Percentiles rank a stretch among this genome's conserved stretches.
Evolutionary conservation across 2,329 filamentous ascomycete species (phyloP).

Genomic region (Penicillium sclerotigenum): DNA sequence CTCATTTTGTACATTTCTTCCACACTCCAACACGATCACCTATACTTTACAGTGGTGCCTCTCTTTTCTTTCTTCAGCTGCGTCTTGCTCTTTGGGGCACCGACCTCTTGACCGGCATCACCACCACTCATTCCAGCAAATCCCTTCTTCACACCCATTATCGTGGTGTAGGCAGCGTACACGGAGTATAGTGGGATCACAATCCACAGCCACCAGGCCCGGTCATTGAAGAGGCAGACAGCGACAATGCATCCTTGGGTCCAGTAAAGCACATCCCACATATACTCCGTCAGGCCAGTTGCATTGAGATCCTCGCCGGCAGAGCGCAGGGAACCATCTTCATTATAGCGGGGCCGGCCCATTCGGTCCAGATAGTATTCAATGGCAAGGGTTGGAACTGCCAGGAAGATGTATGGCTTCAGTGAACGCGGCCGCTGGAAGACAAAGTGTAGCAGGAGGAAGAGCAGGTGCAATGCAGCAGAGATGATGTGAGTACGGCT

Average conservation of each 20-base stretch:
- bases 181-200: slow-evolving; percentile 49
- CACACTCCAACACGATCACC: slow-evolving; percentile 27
- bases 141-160: slow-evolving; percentile 47
- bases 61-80: slow-evolving; percentile 55
- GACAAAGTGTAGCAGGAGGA: slow-evolving; percentile 67
- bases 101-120: slow-evolving; percentile 18
- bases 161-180: slow-evolving; percentile 47
- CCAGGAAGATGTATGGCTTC: slow-evolving; percentile 68
- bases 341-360: slow-evolving; percentile 71
- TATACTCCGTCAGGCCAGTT: slow-evolving; percentile 88
- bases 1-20: slow-evolving; percentile 9
- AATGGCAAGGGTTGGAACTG: slow-evolving; percentile 70
- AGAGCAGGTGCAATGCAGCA: slow-evolving; percentile 67
- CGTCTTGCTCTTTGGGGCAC: slow-evolving; percentile 46
- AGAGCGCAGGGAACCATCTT: slow-evolving; percentile 64
- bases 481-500: slow-evolving; percentile 79
- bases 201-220: slow-evolving; percentile 65
- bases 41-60: slow-evolving; percentile 44
- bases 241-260: slow-evolving; percentile 75
- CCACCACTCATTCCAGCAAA: slow-evolving; percentile 43
- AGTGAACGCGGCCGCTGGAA: slow-evolving; percentile 61
- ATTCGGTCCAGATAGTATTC: slow-evolving; percentile 82
- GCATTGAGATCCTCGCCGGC: slow-evolving; percentile 86
- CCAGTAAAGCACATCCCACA: slow-evolving; percentile 97
- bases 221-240: slow-evolving; percentile 77